Base-by-base conservation (phyloP, 2,329 filamentous ascomycete species). In the Sarocladium kiliense region DNA sequence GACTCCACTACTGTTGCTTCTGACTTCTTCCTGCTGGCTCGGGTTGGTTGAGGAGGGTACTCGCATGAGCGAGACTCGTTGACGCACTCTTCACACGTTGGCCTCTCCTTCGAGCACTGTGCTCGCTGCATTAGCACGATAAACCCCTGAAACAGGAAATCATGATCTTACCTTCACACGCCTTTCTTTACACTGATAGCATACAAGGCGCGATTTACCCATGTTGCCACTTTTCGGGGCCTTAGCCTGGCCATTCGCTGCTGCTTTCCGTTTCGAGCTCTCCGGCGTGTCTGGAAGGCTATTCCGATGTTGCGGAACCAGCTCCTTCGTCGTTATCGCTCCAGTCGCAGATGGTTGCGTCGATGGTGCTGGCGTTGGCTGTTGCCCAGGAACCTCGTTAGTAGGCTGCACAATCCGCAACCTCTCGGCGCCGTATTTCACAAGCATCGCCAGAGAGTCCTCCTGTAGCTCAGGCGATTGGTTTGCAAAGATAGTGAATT, bases 401-500 rank as follows among this genome's bases (percentile, higher is more conserved):
- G 66, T 68, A 2, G 80, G 79, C 54, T 82, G 80, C 4, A 85
- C 77, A 50, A 85, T 83, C 11, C 78, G 73, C 23, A 85, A 66
- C 14, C 77, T 70, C 62, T 83, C 79, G 6, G 81, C 80, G 19
- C 81, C 81, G 55, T 83, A 83, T 61, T 74, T 77, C 1, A 75
- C 72, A 11, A 84, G 70, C 79, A 85, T 80, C 1, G 70, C 73
- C 14, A 85, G 66, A 1, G 81, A 84, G 54, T 79, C 74, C 54
- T 70, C 68, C 59, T 84, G 81, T 5, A 84, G 65, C 2, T 77
- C 72, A 0, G 80, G 79, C 1, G 80, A 76, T 65, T 85, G 81
- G 55, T 85, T 84, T 9, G 80, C 72, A 59, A 85, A 82, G 16
- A 83, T 84, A 59, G 70, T 76, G 58, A 84, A 81, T 61, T 84